Evolutionary conservation across 140 eudicot genomes (phyloP), one percentile per base, ranked within the genome.

Genomic region (Cichorium intybus): DNA sequence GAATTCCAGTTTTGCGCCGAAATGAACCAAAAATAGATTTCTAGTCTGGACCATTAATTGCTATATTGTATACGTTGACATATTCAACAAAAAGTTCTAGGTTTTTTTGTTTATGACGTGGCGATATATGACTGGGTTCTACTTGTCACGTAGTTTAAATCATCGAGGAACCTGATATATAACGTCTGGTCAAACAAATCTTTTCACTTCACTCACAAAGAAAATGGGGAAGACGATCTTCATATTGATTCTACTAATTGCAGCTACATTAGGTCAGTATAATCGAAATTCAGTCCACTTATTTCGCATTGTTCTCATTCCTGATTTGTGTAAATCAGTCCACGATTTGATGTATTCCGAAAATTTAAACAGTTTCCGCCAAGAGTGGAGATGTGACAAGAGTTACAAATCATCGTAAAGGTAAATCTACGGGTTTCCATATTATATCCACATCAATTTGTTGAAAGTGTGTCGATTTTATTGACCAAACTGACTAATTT

Each of bases 401-500:
- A 84, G 71, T 71, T 89, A 45, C 92, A 86, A 85, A 86, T 86
- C 79, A 95, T 89, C 60, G 92, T 89, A 46, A 85, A 86, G 89
- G 97, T 89, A 41, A 29, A 15, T 39, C 21, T 26, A 2, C 45
- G 1, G 56, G 28, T 48, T 45, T 34, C 16, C 10, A 23, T 57
- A n/a, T 26, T 20, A 7, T 2, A 12, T 62, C 12, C 20, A n/a
- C 14, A 11, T 34, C 37, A 31, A 7, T 59, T 60, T 45, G 60
- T 50, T 51, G 37, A 31, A 31, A 4, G 37, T 10, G 37, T 31
- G 37, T 12, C 49, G 61, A 28, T 69, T 24, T 10, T 10, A 27
- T 37, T 22, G 23, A 56, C 10, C 24, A 34, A 12, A 7, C 14
- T 29, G 7, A 31, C 8, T 31, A 31, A 6, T 6, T 31, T 31